A percentile compares a stretch with the other conserved stretches of the same genome.
phyloP scores from a whole-genome alignment of 495 filamentous ascomycete genomes.

The Aspergillus sparsus region DNA sequence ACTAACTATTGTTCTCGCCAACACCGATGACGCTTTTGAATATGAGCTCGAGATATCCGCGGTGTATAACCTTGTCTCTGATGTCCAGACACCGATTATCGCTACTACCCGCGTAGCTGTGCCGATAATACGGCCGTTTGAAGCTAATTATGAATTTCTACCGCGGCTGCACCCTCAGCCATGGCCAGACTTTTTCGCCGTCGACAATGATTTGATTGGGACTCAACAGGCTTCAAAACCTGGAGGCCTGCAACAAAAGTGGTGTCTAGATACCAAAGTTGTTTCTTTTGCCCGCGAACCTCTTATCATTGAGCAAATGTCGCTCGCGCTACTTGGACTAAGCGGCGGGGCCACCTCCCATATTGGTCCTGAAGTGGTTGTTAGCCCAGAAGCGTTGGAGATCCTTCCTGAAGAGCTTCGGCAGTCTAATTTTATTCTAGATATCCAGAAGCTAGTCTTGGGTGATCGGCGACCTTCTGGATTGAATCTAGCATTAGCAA shows the following conservation, averaged over 20 bases:
- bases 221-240: conserved; percentile 29
- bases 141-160: conserved; percentile 81
- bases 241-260: conserved; percentile 76
- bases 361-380: conserved; percentile 41
- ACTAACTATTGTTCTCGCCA: conserved; percentile 35
- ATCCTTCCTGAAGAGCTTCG: conserved; percentile 65
- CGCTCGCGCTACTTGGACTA: conserved; percentile 55
- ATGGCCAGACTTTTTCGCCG: conserved; percentile 84
- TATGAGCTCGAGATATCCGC: conserved; percentile 72
- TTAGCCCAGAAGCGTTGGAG: conserved; percentile 33
- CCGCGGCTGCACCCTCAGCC: conserved; percentile 72
- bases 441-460: conserved; percentile 68
- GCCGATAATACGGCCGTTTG: conserved; percentile 77
- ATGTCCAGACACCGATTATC: conserved; percentile 79
- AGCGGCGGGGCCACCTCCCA: conserved; percentile 55
- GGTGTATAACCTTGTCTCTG: conserved; percentile 75
- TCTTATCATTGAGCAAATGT: conserved; percentile 65
- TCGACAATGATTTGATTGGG: conserved; percentile 41
- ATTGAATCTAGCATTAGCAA: conserved; percentile 71
- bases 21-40: conserved; percentile 54
- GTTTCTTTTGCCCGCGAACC: conserved; percentile 73
- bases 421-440: conserved; percentile 68
- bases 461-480: conserved; percentile 75
- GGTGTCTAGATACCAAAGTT: conserved; percentile 72
- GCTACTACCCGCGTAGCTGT: conserved; percentile 68